Conservation (phyloP, 768 basidiomycete genomes). For the Leccinum pellstonianum region DNA sequence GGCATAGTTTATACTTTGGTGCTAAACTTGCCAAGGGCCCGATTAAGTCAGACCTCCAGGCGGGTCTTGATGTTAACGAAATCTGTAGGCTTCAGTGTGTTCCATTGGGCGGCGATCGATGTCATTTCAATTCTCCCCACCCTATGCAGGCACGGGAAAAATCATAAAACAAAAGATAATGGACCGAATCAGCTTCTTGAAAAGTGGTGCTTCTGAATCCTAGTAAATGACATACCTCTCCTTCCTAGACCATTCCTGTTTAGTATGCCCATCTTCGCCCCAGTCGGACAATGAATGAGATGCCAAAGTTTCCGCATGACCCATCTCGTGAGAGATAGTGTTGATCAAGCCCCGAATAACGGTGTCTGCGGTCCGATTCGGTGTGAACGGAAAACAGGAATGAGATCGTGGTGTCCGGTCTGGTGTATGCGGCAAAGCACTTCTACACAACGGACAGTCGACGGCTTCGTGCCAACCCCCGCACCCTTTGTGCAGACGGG, state of each 20-base stretch:
- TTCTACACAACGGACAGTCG: constrained; percentile 67
- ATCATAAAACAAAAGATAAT: background rate
- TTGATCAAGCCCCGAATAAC: constrained; percentile 53
- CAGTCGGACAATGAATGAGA: constrained; percentile 44
- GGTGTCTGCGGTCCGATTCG: constrained; percentile 55
- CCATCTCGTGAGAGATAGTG: constrained; percentile 44
- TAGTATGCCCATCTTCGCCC: constrained; percentile 49
- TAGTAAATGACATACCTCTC: constrained; percentile 42
- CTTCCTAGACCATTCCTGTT: constrained; percentile 58
- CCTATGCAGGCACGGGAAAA: constrained; percentile 32
- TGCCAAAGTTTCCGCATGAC: constrained; percentile 29
- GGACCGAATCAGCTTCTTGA: constrained; percentile 11
- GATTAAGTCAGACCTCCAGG: constrained; percentile 47
- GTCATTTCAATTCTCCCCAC: constrained; percentile 58
- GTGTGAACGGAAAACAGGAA: constrained; percentile 60
- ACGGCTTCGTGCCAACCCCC: constrained; percentile 68
- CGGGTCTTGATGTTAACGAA: constrained; percentile 53
- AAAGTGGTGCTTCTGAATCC: constrained; percentile 16
- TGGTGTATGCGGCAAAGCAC: constrained; percentile 48
- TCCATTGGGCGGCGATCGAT: constrained; percentile 48
- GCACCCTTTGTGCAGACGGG: constrained; percentile 59
- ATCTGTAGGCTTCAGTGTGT: constrained; percentile 46
- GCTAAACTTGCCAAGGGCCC: background rate
- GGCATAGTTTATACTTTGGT: constrained; percentile 22
- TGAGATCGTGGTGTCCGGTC: constrained; percentile 50